Conservation (phyloP, 148 eudicot genomes). For the Arctostaphylos glauca region DNA sequence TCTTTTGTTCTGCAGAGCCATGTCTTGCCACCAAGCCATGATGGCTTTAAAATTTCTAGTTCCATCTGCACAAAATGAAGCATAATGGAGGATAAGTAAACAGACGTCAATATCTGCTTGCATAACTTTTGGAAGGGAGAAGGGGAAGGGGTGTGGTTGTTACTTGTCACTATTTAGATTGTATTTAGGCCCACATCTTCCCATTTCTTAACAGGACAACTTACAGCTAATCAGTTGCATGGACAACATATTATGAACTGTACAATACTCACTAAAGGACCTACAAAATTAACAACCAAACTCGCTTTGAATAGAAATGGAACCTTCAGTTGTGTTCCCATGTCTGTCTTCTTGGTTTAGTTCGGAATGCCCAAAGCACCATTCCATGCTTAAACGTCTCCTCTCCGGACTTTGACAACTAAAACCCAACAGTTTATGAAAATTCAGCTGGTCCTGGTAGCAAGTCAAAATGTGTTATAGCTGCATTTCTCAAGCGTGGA, state of each 20-base stretch:
- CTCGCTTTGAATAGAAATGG: not conserved
- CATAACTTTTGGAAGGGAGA: not conserved
- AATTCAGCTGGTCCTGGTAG: conserved; percentile 78
- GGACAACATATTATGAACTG: not conserved
- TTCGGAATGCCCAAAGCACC: conserved; percentile 43
- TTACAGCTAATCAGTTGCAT: not conserved
- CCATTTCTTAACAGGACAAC: not conserved
- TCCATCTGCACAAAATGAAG: conserved; percentile 40
- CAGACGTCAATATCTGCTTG: not conserved
- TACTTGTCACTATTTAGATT: not conserved
- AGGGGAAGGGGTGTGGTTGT: not conserved
- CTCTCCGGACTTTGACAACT: conserved; percentile 59
- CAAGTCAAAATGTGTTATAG: not conserved
- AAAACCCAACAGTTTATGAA: conserved; percentile 88
- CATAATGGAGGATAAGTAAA: not conserved
- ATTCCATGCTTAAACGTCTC: conserved; percentile 36
- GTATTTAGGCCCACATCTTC: not conserved
- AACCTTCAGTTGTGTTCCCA: conserved; percentile 45
- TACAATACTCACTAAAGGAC: not conserved
- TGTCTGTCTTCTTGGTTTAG: conserved; percentile 27
- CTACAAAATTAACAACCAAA: not conserved
- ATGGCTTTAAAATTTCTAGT: conserved; percentile 63
- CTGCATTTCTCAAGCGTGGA: not conserved
- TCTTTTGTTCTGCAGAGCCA: conserved; percentile 56
- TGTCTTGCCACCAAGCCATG: conserved; percentile 91